phyloP scores from a whole-genome alignment of 2,329 filamentous ascomycete genomes.

The Calonectria pauciramosa region DNA sequence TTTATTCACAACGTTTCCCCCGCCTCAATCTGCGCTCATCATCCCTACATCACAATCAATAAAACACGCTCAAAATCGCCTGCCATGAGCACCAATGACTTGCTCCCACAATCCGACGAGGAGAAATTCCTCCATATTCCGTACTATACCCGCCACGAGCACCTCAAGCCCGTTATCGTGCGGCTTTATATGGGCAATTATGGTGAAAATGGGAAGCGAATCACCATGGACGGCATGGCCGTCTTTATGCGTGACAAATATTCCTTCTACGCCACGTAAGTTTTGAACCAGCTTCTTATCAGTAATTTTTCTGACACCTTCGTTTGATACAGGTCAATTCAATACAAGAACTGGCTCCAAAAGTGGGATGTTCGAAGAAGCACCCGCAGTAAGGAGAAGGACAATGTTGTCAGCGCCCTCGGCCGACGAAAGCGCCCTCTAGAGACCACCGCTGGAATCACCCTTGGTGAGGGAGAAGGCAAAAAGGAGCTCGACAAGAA shows the following conservation, averaged over 20 bases:
- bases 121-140: not conserved
- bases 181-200: not conserved
- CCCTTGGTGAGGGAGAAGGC: not conserved
- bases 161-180: not conserved
- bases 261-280: not conserved
- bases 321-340: not conserved
- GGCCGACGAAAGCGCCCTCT: slow-evolving; percentile 2
- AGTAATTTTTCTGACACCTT: not conserved
- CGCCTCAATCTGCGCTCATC: not conserved
- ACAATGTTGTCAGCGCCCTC: not conserved
- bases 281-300: not conserved
- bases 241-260: not conserved
- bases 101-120: not conserved
- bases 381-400: not conserved
- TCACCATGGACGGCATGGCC: not conserved
- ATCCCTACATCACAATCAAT: not conserved
- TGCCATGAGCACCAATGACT: not conserved
- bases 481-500: not conserved
- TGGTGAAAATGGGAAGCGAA: not conserved
- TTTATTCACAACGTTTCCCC: not conserved
- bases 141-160: not conserved
- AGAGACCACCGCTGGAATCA: slow-evolving; percentile 3
- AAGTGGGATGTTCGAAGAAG: slow-evolving; percentile 15
- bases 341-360: slow-evolving; percentile 14
- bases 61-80: not conserved